These are phyloP conservation scores for Quaeritorhiza haematococci DNA, from an alignment of 371 early-diverging fungal species.

Conservation along the genomic window DNA sequence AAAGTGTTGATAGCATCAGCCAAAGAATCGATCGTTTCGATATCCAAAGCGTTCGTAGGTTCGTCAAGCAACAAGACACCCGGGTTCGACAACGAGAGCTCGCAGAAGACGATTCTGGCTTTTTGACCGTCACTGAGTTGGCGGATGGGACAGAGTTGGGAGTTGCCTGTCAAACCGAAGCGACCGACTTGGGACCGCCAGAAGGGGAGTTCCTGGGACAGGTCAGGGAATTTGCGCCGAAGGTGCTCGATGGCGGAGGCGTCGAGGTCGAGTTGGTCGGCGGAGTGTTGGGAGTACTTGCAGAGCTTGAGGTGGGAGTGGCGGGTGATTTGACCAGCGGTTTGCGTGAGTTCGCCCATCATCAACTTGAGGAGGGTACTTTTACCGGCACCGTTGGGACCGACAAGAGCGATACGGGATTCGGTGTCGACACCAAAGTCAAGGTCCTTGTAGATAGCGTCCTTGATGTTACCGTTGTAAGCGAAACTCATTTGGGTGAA, in stretches of 20 bases:
- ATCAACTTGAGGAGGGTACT: conserved; percentile 92
- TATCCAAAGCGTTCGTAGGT: conserved; percentile 74
- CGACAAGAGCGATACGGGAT: conserved; percentile 85
- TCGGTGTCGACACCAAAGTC: conserved; percentile 95
- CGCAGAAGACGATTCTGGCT: conserved; percentile 93
- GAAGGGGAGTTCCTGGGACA: conserved; percentile 66
- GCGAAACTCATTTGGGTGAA: conserved; percentile 90
- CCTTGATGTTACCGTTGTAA: conserved; percentile 73
- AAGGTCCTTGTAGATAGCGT: conserved; percentile 83
- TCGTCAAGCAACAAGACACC: conserved; percentile 97
- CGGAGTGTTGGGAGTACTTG: conserved; percentile 97
- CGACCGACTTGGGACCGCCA: conserved; percentile 90
- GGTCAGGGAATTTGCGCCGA: conserved; percentile 76
- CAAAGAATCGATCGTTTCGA: conserved; percentile 77
- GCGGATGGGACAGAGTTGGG: conserved; percentile 84
- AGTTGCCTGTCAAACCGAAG: conserved; percentile 89
- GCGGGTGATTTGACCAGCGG: conserved; percentile 78
- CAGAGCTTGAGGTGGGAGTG: conserved; percentile 90
- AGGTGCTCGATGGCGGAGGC: conserved; percentile 89
- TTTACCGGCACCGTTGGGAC: conserved; percentile 92
- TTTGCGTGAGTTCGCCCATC: conserved; percentile 80
- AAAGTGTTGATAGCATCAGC: conserved; percentile 93
- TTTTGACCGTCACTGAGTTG: conserved; percentile 93
- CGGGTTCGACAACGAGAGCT: conserved; percentile 83
- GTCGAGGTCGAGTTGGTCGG: conserved; percentile 88